Evolutionary conservation across 176 grass and related monocot species (phyloP), one percentile per base, ranked within the genome.

Genomic region (Chloris gayana): DNA sequence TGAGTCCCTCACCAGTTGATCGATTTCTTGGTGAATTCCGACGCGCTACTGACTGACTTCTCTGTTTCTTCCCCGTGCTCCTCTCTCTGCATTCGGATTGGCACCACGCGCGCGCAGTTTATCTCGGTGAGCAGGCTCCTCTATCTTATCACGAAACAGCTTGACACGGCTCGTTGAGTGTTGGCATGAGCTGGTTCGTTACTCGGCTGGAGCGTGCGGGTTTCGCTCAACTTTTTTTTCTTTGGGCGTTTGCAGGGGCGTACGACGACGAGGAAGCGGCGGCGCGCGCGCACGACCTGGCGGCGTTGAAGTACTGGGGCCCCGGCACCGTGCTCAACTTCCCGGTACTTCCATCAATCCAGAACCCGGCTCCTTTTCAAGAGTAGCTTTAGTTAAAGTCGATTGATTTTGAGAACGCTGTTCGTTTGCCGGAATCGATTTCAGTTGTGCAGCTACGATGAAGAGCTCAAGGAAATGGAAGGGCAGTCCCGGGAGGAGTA

Each of bases 221-320:
- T 32, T 14, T 9, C 49, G 32, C 22, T 51, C 5, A 12, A 54
- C 47, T 14, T 8, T 54, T 47, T 26, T 9, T 30, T 4, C 4
- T 15, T 3, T 22, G 53, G 39, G 8, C 47, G 24, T 1, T 14
- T 14, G 76, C 82, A 97, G 94, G 94, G 17, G 91, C 91, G 37
- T 94, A 94, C 84, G 85, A 88, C 42, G 87, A 79, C 41, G 94
- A 97, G 89, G 91, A 92, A n/a, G 91, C 87, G 51, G 91, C 94
- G 76, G 94, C 87, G 75, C 88, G 78, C 18, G 94, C 94, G 0
- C 86, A 97, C 71, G 94, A 97, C 82, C 73, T 94, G 75, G 94
- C 94, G 29, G 91, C 94, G 84, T 83, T 97, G 62, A 97, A 94
- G 77, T 94, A 94, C 67, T 97, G 94, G 94, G 91, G 94, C 30